Base-by-base conservation (phyloP, 2,329 filamentous ascomycete species). In the Verticillium isaacii region DNA sequence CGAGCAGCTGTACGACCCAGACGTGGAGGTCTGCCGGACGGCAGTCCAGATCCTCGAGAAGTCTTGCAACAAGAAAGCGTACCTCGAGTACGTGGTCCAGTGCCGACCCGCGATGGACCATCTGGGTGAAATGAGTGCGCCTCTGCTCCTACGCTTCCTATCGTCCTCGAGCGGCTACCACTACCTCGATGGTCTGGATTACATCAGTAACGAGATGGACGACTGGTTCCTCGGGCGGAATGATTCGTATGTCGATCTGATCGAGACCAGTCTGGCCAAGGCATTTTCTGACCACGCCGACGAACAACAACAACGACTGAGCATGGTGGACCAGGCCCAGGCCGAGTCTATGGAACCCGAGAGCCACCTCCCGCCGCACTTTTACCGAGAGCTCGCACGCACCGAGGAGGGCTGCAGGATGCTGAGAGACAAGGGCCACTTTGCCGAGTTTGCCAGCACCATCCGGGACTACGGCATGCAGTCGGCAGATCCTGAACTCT, bases 121-220 rank as follows among this genome's bases (percentile, higher is more conserved):
- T 73, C 82, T 99, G 2, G 95, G 95, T 32, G 95, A 99, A 73
- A 98, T 99, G 65, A 95, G 95, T 2, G 95, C 96, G 17, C 95
- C 96, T 1, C 80, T 99, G 25, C 84, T 99, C 5, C 80, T 99
- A 59, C 89, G 95, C 50, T 99, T 99, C 75, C 76, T 99, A 60
- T 97, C 93, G 0, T 98, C 94, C 0, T 97, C 93, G 2, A 94
- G 97, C 62, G 95, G 95, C 58, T 99, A 99, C 71, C 93, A 98
- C 74, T 99, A 99, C 74, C 83, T 99, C 6, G 93, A 98, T 71
- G 95, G 93, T 0, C 81, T 99, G 54, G 96, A 99, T 77, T 99
- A 99, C 73, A 99, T 99, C 74, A 97, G 93, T 64, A 95, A 96
- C 72, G 96, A 99, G 74, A 99, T 99, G 95, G 95, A 99, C 68